These are phyloP conservation scores for Coemansia biformis DNA, from an alignment of 192 early-diverging fungal species.

Conservation along the genomic window DNA sequence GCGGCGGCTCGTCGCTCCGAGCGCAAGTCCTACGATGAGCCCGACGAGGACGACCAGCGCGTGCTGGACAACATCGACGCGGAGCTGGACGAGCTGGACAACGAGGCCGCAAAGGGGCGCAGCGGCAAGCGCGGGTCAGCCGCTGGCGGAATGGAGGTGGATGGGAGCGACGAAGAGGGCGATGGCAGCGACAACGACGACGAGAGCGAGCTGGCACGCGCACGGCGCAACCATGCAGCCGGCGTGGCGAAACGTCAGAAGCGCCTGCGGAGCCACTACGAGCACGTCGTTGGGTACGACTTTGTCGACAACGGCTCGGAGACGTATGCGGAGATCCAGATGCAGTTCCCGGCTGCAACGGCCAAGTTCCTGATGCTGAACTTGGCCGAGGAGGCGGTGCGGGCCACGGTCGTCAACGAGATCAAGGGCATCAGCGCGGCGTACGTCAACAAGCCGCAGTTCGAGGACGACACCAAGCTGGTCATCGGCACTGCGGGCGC, in stretches of 20 bases:
- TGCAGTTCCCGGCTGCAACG: constrained; percentile 83
- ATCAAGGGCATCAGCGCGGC: constrained; percentile 74
- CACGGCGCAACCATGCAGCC: constrained; percentile 20
- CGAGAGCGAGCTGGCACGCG: constrained; percentile 44
- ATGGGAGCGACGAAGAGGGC: constrained; percentile 11
- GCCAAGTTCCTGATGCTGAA: constrained; percentile 94
- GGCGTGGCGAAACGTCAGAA: constrained; percentile 23
- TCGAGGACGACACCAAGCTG: constrained; percentile 71
- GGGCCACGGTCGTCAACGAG: constrained; percentile 75
- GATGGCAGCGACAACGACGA: constrained; percentile 47
- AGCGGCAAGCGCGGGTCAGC: not conserved
- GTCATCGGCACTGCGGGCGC: constrained; percentile 81
- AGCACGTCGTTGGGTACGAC: constrained; percentile 61
- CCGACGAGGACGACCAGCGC: constrained; percentile 78
- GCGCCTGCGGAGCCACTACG: constrained; percentile 53
- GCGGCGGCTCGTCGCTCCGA: constrained; percentile 57
- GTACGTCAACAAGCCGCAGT: constrained; percentile 75
- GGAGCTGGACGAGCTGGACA: constrained; percentile 41
- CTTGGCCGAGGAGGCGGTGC: constrained; percentile 72
- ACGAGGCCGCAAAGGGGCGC: constrained; percentile 6
- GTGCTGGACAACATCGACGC: constrained; percentile 44
- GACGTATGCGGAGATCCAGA: constrained; percentile 50
- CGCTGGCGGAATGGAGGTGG: too few species aligned
- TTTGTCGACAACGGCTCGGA: constrained; percentile 32
- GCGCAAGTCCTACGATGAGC: constrained; percentile 71